These are phyloP conservation scores for Cercospora janseana DNA, from an alignment of 2,329 filamentous ascomycete species.

Conservation along the genomic window DNA sequence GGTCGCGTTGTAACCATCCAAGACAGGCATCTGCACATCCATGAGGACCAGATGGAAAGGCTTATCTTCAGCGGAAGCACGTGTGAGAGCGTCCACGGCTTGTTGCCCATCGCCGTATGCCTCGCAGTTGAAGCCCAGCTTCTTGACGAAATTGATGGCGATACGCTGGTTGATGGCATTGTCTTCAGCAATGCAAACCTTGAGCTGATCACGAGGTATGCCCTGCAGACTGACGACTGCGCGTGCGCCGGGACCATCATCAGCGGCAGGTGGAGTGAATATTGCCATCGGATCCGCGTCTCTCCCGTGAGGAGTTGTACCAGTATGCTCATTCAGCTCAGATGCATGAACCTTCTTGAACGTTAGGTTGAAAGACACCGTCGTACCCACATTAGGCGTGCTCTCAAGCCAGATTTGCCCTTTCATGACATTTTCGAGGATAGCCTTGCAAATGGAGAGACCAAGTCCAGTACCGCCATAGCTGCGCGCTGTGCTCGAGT, in stretches of 20 bases:
- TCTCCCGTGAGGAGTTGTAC: slow-evolving; percentile 23
- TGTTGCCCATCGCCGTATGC: slow-evolving; percentile 88
- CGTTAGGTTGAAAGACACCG: slow-evolving; percentile 74
- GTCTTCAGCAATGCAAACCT: slow-evolving; percentile 91
- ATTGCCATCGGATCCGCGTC: slow-evolving; percentile 57
- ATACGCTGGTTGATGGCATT: slow-evolving; percentile 94
- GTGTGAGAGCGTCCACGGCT: slow-evolving; percentile 79
- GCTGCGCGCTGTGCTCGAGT: slow-evolving; percentile 83
- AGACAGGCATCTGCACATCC: slow-evolving; percentile 94
- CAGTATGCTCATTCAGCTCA: slow-evolving; percentile 28
- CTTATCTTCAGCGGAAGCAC: slow-evolving; percentile 65
- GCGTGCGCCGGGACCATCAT: slow-evolving; percentile 35
- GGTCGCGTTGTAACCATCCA: slow-evolving; percentile 91
- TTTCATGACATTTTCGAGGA: slow-evolving; percentile 89
- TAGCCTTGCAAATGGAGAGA: slow-evolving; percentile 88
- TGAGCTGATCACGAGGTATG: slow-evolving; percentile 73
- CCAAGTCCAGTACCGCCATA: slow-evolving; percentile 91
- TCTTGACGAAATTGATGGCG: slow-evolving; percentile 83
- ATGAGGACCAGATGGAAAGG: slow-evolving; percentile 91
- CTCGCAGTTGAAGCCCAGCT: slow-evolving; percentile 81
- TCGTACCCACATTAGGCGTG: slow-evolving; percentile 67
- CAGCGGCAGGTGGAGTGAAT: slow-evolving; percentile 52
- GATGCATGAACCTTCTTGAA: slow-evolving; percentile 76
- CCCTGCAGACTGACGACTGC: slow-evolving; percentile 63
- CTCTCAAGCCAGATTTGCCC: slow-evolving; percentile 82